Base-by-base conservation (phyloP, 2,329 filamentous ascomycete genomes). In the Fusarium sp. region DNA sequence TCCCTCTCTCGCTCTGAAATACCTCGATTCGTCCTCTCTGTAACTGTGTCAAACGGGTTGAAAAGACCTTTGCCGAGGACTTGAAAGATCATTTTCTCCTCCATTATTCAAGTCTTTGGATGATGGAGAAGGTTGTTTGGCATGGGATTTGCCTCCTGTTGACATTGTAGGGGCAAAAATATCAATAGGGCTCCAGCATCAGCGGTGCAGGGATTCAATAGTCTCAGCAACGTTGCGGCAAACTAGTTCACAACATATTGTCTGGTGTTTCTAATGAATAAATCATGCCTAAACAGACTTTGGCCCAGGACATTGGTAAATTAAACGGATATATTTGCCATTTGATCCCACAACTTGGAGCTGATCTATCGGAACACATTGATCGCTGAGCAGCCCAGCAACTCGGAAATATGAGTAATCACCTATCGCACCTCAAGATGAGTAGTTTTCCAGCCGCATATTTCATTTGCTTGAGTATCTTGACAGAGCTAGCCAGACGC, bases 401-500 rank as follows among this genome's bases (percentile, higher is more conserved):
- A 69, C 54, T 11, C 50, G 55, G 14, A 70, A 43, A 33, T 71
- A 63, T 21, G 59, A 54, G 35, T 52, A 68, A 17, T 68, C 59
- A 15, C 49, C 17, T 9, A 31, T 51, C 8, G 67, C 68, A 49
- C 48, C 10, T 71, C 66, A 68, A 67, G 37, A 69, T 66, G 49
- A 74, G 55, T 23, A 73, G 67, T 59, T 76, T 76, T 17, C 76
- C 17, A 14, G 74, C 73, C 25, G 72, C 67, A 33, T 71, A 75
- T 38, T 39, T 55, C 5, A 54, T 17, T 19, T 25, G 39, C 29
- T 9, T 77, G 72, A 6, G 67, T 65, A 36, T 75, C 78, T 32
- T 38, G 63, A 49, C 64, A 67, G 9, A 81, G 73, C 80, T 77
- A 82, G 73, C 80, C 77, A 82, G 41, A 81, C 75, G 8, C 77